Evolutionary conservation across 2,329 filamentous ascomycete species (phyloP), one percentile per base, ranked within the genome.

Genomic region (Trichoderma koningii): DNA sequence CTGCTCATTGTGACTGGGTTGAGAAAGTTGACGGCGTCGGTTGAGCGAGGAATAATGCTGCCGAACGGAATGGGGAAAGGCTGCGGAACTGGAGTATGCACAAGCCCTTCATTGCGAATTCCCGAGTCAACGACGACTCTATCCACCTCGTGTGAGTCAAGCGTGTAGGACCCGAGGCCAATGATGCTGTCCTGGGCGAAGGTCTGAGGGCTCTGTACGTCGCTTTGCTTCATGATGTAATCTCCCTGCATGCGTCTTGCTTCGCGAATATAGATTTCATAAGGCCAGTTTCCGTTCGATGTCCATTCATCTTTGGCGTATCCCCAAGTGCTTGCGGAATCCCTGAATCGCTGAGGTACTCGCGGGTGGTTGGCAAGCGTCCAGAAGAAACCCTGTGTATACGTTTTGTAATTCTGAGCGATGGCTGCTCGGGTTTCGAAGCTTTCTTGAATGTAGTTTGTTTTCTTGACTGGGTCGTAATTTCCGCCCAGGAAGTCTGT

Each of bases 221-320:
- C 69, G 14, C 62, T 69, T 55, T 70, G 66, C 6, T 68, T 73
- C 65, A 73, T 70, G 45, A 70, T 69, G 53, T 71, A 72, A 30
- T 69, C 63, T 3, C 68, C 69, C 2, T 69, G 55, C 71, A 72
- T 70, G 55, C 69, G 69, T n/a, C 72, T 65, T 17, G 66, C 70
- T 38, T 73, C 72, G 12, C 71, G 72, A 28, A 74, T 69, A 65
- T 74, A 73, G 21, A 74, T 65, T 53, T 72, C 65, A 34, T 69
- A 60, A 5, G 72, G 72, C 45, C 72, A 74, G 63, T 71, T 62
- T 17, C 62, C 67, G 55, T 74, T 73, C 41, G 69, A 68, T 2
- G 61, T 65, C 60, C 71, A 74, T 66, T 74, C 71, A 30, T 74
- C 72, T 34, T 65, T 67, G 52, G 66, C 69, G 51, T 72, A 72